Percentiles rank a stretch among this genome's conserved stretches.
Evolutionary conservation across 352 stramenopile genomes (phyloP).

Genomic region (Phytophthora aleatoria): DNA sequence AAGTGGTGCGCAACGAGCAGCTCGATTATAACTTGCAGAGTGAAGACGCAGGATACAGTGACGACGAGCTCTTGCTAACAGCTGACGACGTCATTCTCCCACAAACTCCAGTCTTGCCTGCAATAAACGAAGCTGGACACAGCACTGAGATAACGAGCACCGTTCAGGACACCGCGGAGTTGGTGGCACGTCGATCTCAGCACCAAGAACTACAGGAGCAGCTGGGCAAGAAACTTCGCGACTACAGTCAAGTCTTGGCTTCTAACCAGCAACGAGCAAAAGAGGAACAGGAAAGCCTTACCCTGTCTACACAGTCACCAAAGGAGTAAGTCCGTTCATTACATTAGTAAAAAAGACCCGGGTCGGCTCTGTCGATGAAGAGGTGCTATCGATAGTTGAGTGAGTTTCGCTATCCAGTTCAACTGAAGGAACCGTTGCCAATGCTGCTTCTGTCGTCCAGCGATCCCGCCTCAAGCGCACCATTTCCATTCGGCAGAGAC

Average conservation of each 20-base stretch:
- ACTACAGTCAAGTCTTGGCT: conserved; percentile 41
- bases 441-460: conserved; percentile 40
- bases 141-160: neutral
- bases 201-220: conserved; percentile 42
- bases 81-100: neutral
- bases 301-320: conserved; percentile 11
- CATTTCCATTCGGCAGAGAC: conserved; percentile 44
- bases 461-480: conserved; percentile 24
- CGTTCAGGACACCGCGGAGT: neutral
- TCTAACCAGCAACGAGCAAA: conserved; percentile 11
- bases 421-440: conserved; percentile 43
- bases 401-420: conserved; percentile 10
- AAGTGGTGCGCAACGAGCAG: conserved; percentile 56
- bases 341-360: conserved; percentile 35
- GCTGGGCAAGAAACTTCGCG: conserved; percentile 42
- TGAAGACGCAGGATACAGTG: conserved; percentile 12
- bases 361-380: conserved; percentile 19
- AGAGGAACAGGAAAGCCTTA: neutral
- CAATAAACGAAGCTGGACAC: conserved; percentile 2
- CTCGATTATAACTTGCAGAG: conserved; percentile 17
- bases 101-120: neutral
- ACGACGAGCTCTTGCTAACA: conserved; percentile 25
- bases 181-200: conserved; percentile 31
- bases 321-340: conserved; percentile 35
- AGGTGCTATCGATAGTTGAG: conserved; percentile 28